Evolutionary conservation across 192 early-diverging fungal genomes (phyloP).

Genomic region (Spinellus fusiger): DNA sequence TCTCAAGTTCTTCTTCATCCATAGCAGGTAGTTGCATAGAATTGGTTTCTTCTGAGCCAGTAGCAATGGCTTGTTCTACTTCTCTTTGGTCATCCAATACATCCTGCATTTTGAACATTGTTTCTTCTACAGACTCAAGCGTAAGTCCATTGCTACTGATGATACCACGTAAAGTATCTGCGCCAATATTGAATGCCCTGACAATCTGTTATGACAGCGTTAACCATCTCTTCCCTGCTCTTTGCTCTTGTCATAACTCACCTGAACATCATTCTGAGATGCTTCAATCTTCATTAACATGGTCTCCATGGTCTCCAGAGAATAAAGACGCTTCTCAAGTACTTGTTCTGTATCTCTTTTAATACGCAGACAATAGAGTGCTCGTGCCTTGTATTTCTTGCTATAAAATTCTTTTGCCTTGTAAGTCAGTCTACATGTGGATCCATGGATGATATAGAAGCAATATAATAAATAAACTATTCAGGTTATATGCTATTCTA

Average conservation of each 20-base stretch:
- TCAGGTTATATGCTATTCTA: background rate
- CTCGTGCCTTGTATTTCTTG: conserved; percentile 44
- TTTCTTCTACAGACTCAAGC: conserved; percentile 44
- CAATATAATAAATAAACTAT: too few relatives aligned
- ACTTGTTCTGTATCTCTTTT: conserved; percentile 46
- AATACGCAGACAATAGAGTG: conserved; percentile 47
- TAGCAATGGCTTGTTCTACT: conserved; percentile 50
- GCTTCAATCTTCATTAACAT: conserved; percentile 58
- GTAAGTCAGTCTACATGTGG: conserved; percentile 3
- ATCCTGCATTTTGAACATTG: conserved; percentile 57
- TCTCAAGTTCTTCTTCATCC: background rate
- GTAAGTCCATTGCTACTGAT: conserved; percentile 40
- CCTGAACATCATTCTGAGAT: conserved; percentile 57
- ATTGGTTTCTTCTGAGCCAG: conserved; percentile 20
- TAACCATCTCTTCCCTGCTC: too few relatives aligned
- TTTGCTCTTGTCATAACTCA: conserved; percentile 12
- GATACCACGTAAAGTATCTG: conserved; percentile 45
- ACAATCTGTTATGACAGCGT: too few relatives aligned
- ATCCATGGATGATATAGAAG: too few relatives aligned
- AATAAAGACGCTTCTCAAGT: conserved; percentile 49
- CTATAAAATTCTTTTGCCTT: conserved; percentile 7
- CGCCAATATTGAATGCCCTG: conserved; percentile 53
- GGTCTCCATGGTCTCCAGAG: conserved; percentile 52
- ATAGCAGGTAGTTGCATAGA: background rate
- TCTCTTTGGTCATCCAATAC: conserved; percentile 54